Base-by-base conservation (phyloP, 139 green algal genomes). In the Micractinium conductrix region DNA sequence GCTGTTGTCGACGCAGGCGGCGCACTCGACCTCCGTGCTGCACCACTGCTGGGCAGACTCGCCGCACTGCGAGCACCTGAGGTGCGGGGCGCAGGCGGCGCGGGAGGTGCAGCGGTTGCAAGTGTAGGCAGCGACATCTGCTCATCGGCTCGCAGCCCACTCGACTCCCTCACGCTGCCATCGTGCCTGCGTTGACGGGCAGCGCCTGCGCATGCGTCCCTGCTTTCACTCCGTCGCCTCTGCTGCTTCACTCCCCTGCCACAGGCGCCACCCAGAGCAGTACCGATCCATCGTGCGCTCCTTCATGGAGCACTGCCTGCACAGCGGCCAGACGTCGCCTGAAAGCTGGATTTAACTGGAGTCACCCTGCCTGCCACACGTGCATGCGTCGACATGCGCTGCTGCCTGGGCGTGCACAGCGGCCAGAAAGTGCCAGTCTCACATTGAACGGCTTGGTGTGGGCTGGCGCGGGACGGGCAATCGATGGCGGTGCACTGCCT, bases 21-120 rank as follows among this genome's bases (percentile, higher is more conserved):
- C 38, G 21, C 65, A 81, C 35, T 82, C 76, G 35, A 63, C 79
- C 30, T 4, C 69, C 21, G 80, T 91, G 17, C 50, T 48, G 22
- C 79, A 44, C 44, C 73, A 80, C 42, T 69, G 81, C 55, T 89
- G 62, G 65, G 43, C 38, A 2, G 81, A 86, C 65, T 83, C 83
- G 19, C 42, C 83, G 9, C 88, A 90, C 38, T 88, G 83, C 76
- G 90, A 91, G 50, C 86, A 91, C 69, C 81, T 86, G 30, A 79
- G 84, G 50, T 50, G 68, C 22, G 58, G 91, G 62, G 84, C n/a
- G n/a, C 53, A 62, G 53, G 19, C 53, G 53, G 53, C 10, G n/a
- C 53, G 26, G 53, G 19, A 19, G 53, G 53, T 16, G 10, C 48
- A 58, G 48, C 10, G 48, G 12, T 58, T 58, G 24, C 53, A 4